These are phyloP conservation scores for Cladosporium velox DNA, from an alignment of 2,329 filamentous ascomycete genomes.

Conservation along the genomic window DNA sequence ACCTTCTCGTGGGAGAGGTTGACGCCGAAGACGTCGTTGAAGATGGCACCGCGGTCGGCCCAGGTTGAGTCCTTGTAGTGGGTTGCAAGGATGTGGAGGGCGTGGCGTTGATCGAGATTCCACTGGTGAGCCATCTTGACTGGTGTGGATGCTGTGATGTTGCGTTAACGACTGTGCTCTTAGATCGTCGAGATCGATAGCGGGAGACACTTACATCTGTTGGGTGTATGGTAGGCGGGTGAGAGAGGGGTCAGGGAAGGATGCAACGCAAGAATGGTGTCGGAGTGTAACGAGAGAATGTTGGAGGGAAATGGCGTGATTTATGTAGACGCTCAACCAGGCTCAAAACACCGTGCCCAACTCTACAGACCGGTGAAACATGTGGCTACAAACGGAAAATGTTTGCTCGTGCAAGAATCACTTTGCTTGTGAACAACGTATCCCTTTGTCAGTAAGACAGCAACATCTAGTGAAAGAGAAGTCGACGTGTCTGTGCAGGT, in stretches of 20 bases:
- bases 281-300: not conserved
- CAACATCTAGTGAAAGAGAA: not conserved
- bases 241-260: not conserved
- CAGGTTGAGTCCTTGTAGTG: constrained; percentile 1
- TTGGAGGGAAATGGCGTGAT: not conserved
- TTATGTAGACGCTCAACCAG: not conserved
- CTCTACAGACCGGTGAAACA: not conserved
- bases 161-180: too few relatives aligned
- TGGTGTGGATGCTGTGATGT: not conserved
- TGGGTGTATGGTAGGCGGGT: not conserved
- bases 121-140: not conserved
- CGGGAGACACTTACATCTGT: not conserved
- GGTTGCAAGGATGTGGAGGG: constrained; percentile 9
- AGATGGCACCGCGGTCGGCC: constrained; percentile 4
- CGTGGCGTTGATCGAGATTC: constrained; percentile 1
- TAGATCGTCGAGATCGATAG: too few relatives aligned
- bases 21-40: constrained; percentile 3
- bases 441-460: not conserved
- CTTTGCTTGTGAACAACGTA: not conserved
- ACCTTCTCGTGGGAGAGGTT: not conserved
- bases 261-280: not conserved
- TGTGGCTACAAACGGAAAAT: not conserved
- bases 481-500: not conserved
- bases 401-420: not conserved
- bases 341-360: not conserved